These are phyloP conservation scores for Kwoniella shivajii DNA, from an alignment of 1,284 basidiomycete genomes.

Conservation along the genomic window DNA sequence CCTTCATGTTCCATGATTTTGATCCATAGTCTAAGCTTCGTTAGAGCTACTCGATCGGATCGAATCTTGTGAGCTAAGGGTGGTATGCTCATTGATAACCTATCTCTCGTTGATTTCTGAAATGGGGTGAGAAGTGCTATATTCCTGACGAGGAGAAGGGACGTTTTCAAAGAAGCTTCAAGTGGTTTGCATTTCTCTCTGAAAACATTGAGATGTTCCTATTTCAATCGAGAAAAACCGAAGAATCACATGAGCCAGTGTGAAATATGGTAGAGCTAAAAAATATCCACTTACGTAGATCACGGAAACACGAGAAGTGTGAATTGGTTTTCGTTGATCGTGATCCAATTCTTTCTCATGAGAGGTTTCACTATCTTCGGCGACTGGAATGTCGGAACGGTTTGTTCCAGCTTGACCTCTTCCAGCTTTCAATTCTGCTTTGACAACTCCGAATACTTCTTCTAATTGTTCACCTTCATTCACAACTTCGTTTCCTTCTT, in stretches of 20 bases:
- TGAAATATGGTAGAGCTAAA: neutral
- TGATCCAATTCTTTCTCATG: neutral
- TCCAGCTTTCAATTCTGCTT: slow-evolving; percentile 69
- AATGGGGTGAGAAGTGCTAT: slow-evolving; percentile 86
- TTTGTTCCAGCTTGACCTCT: slow-evolving; percentile 28
- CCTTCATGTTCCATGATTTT: slow-evolving; percentile 74
- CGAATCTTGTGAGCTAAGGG: slow-evolving; percentile 68
- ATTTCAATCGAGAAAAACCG: slow-evolving; percentile 39
- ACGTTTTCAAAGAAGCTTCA: slow-evolving; percentile 68
- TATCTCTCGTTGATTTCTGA: slow-evolving; percentile 75
- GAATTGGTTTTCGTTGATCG: neutral
- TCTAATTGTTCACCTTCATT: slow-evolving; percentile 58
- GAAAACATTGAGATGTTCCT: slow-evolving; percentile 66
- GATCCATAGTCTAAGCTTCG: slow-evolving; percentile 71
- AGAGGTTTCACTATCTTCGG: too few relatives aligned
- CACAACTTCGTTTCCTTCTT: slow-evolving; percentile 36
- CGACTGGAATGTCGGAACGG: too few relatives aligned
- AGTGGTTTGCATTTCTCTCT: slow-evolving; percentile 62
- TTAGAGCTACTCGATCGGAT: slow-evolving; percentile 69
- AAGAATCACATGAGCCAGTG: neutral
- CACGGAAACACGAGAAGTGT: slow-evolving; percentile 9
- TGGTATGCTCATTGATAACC: slow-evolving; percentile 66
- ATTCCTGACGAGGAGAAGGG: slow-evolving; percentile 75
- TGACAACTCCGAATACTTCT: slow-evolving; percentile 80
- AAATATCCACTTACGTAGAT: slow-evolving; percentile 9